Evolutionary conservation across 164 flowering plant species (phyloP).

Genomic region (Umbilicus rupestris): DNA sequence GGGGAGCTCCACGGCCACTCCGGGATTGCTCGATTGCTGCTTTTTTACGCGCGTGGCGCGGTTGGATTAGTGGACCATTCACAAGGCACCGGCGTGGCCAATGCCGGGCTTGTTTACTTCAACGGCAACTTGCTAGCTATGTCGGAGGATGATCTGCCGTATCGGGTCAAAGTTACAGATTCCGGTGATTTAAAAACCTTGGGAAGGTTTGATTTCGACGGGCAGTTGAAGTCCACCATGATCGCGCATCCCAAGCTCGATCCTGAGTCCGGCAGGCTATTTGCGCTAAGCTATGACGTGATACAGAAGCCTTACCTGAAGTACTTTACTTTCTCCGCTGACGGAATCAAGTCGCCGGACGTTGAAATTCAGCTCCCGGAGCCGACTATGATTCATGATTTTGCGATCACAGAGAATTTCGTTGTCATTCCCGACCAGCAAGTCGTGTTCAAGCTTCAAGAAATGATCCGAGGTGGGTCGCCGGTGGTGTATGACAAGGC

Average conservation of each 20-base stretch:
- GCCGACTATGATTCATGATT: conserved; percentile 12
- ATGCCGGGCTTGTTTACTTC: conserved; percentile 7
- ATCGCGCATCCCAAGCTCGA: conserved; percentile 12
- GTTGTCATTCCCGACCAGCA: conserved; percentile 11
- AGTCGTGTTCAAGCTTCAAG: conserved; percentile 12
- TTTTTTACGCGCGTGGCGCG: conserved; percentile 1
- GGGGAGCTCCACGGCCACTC: conserved; percentile 9
- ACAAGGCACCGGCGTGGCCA: conserved; percentile 7
- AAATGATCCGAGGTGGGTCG: conserved; percentile 9
- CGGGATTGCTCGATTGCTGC: not conserved
- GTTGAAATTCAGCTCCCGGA: conserved; percentile 7
- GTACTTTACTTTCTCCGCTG: conserved; percentile 6
- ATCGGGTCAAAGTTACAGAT: not conserved
- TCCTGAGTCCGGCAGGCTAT: conserved; percentile 7
- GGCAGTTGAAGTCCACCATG: conserved; percentile 8
- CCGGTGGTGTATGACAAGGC: conserved; percentile 6
- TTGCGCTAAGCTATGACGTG: conserved; percentile 11
- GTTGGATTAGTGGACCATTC: not conserved
- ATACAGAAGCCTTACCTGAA: conserved; percentile 9
- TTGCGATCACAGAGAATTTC: conserved; percentile 11
- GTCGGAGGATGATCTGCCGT: conserved; percentile 9
- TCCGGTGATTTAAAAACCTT: conserved; percentile 3
- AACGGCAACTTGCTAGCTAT: conserved; percentile 5
- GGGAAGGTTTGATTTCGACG: conserved; percentile 7
- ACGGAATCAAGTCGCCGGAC: not conserved